Base-by-base conservation (phyloP, 331 rosid species). In the Acacia concinna region DNA sequence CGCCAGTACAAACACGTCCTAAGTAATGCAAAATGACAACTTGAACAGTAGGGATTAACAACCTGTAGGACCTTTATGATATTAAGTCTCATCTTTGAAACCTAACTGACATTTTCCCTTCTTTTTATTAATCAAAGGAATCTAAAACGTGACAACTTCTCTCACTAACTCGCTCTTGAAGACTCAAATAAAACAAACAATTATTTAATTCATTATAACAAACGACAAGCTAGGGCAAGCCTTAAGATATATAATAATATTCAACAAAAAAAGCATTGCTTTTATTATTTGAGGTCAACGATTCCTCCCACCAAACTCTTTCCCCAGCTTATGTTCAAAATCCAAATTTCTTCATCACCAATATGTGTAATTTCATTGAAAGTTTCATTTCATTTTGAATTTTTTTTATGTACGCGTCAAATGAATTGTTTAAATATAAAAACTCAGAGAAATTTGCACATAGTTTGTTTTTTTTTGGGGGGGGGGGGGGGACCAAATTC, bases 201-300 rank as follows among this genome's bases (percentile, higher is more conserved):
- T 37, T 21, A 4, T n/a, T 67, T 66, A 37, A 66, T 66, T 35
- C 20, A 37, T 66, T 68, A 80, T 72, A 72, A 17, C 37, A 63
- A 62, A 68, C 51, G 47, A 27, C 40, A 28, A 73, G 37, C 34
- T 23, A 73, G 25, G 30, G 15, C 31, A 28, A 25, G 28, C 23
- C 73, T 65, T 79, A 56, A 25, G 63, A 23, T 23, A 56, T 73
- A 81, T 77, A 79, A 66, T 43, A 17, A 2, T n/a, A n/a, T 67
- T 66, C 76, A 84, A 34, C 78, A 78, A 54, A 86, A 52, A 86
- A 70, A 74, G 40, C 84, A 77, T 85, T 87, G 59, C 85, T 87
- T 81, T 84, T 86, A 35, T n/a, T n/a, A 14, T 73, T 68, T 71
- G 77, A 28, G 74, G 94, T 91, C 90, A 89, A 88, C 86, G 86